Base-by-base conservation (phyloP, 2,329 filamentous ascomycete species). In the Orbilia quercus region DNA sequence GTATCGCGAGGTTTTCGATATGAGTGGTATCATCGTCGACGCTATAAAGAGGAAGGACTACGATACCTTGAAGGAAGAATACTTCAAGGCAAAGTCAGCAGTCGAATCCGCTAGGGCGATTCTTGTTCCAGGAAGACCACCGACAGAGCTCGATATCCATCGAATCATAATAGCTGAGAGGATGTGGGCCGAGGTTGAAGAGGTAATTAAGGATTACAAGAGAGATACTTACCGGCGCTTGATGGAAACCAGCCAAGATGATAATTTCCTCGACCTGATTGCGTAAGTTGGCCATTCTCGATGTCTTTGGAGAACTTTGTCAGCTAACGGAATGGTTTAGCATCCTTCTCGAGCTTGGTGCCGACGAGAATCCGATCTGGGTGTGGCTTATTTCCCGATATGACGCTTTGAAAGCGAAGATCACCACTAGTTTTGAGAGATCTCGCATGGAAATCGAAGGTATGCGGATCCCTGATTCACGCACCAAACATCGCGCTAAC, bases 361-460 rank as follows among this genome's bases (percentile, higher is more conserved):
- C 96, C 1, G 90, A 96, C 7, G 92, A 98, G 71, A 99, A 96
- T 77, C 95, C 95, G 0, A 96, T 99, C 75, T 96, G 91, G 91
- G 86, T 96, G 9, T 99, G 95, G 93, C 87, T 99, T 23, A 83
- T 94, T 63, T 96, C 92, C 78, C 89, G 91, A 48, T 96, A 93
- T 79, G 91, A 96, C 75, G 89, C 93, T 78, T 84, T 99, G 64
- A 97, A 95, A 81, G 88, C 88, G 75, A 96, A 91, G 79, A 94
- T 98, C 59, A 87, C 88, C 44, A 84, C 86, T 0, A 90, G 89
- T 12, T 91, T 92, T 58, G 92, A 98, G 75, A 88, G 92, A n/a
- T 89, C 90, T 58, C 91, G 90, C 79, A 88, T 96, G 16, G 94
- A 99, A 80, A 92, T 98, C 76, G 95, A 99, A 80, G 74, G 76